phyloP scores from a whole-genome alignment of 345 rosid species.

The Psidium guajava region DNA sequence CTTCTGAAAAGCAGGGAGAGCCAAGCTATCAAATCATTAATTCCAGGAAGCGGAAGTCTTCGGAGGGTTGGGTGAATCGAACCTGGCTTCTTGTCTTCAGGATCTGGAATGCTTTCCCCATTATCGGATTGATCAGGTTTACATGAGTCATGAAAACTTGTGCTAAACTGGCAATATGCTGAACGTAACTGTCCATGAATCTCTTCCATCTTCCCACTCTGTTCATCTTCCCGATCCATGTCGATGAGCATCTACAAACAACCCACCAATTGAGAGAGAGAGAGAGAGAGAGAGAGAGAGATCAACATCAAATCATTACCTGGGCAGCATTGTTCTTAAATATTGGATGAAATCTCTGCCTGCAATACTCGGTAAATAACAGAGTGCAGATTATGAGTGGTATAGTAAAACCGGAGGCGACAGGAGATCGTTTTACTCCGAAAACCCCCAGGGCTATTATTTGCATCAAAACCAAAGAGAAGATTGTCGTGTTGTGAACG shows the following conservation, averaged over 20 bases:
- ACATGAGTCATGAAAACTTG: slow-evolving; percentile 12
- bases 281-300: neutral
- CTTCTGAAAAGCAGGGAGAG: slow-evolving; percentile 12
- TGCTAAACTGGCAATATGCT: slow-evolving; percentile 66
- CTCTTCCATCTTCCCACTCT: slow-evolving; percentile 41
- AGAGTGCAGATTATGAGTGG: slow-evolving; percentile 62
- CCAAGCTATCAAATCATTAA: neutral
- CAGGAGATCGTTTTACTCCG: slow-evolving; percentile 55
- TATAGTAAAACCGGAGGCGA: slow-evolving; percentile 67
- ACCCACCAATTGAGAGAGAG: neutral
- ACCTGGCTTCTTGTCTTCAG: slow-evolving; percentile 21
- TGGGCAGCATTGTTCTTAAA: slow-evolving; percentile 55
- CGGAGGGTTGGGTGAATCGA: neutral
- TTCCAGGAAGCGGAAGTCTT: neutral
- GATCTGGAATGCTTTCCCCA: slow-evolving; percentile 8
- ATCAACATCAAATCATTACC: slow-evolving; percentile 22
- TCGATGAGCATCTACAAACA: slow-evolving; percentile 41
- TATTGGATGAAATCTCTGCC: slow-evolving; percentile 59
- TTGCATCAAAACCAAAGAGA: slow-evolving; percentile 76
- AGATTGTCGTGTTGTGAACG: slow-evolving; percentile 74
- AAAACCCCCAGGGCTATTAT: slow-evolving; percentile 79
- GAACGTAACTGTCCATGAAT: slow-evolving; percentile 27
- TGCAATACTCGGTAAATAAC: slow-evolving; percentile 72
- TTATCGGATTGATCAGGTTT: neutral
- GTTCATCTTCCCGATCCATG: slow-evolving; percentile 77